A percentile compares a stretch with the other conserved stretches of the same genome.
Conservation (phyloP, 345 rosid species). For the Ceriops zippeliana region DNA sequence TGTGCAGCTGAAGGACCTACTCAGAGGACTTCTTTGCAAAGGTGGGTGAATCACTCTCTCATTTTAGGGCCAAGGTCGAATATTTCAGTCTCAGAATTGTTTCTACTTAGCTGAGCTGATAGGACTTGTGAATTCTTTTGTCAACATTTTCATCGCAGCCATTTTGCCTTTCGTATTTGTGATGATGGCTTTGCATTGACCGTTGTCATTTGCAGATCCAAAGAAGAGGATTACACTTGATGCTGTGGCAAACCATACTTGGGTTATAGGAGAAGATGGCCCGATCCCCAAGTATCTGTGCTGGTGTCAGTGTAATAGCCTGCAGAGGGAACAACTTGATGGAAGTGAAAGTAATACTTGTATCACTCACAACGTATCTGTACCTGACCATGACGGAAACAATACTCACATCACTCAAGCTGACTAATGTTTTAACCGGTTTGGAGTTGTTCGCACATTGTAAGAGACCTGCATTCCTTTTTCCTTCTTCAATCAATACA, state of each 20-base stretch:
- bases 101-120: background rate
- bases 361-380: background rate
- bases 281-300: constrained; percentile 60
- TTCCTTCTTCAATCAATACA: background rate
- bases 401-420: constrained; percentile 10
- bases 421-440: constrained; percentile 13
- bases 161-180: background rate
- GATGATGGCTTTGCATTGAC: constrained; percentile 5
- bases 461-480: background rate
- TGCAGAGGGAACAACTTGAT: constrained; percentile 31
- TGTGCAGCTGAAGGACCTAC: constrained; percentile 57
- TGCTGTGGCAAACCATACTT: constrained; percentile 60
- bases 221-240: constrained; percentile 63
- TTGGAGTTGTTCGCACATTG: constrained; percentile 15
- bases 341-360: constrained; percentile 8
- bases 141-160: background rate
- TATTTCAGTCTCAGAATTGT: too few species aligned
- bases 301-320: constrained; percentile 71
- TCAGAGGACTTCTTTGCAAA: constrained; percentile 91
- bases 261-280: constrained; percentile 76
- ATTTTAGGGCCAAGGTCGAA: too few species aligned
- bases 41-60: constrained; percentile 34
- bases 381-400: constrained; percentile 9
- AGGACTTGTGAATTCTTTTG: background rate
- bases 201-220: constrained; percentile 58